Evolutionary conservation across 805 yeast genomes (phyloP).

Genomic region (Groenewaldozyma tartarivorans): DNA sequence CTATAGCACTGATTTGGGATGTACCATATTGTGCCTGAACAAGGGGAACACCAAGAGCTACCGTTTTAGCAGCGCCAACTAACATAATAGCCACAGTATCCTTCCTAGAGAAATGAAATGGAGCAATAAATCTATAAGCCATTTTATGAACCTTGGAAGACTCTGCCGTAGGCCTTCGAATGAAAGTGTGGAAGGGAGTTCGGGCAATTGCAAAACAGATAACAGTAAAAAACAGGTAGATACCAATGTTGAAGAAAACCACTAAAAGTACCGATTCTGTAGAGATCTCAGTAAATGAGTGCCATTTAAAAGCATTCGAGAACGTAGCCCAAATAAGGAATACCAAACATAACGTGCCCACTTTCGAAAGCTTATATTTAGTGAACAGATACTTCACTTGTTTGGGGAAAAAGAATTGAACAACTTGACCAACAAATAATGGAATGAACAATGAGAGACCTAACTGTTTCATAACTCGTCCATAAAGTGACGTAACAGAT

Average conservation of each 20-base stretch:
- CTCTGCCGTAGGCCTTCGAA: constrained; percentile 36
- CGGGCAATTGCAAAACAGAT: constrained; percentile 53
- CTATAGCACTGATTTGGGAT: constrained; percentile 43
- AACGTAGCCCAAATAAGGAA: constrained; percentile 72
- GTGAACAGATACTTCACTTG: constrained; percentile 52
- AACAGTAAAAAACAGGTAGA: constrained; percentile 66
- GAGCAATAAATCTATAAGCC: constrained; percentile 37
- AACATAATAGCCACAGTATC: constrained; percentile 76
- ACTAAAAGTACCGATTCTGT: constrained; percentile 63
- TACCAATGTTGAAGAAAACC: constrained; percentile 74
- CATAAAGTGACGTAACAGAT: constrained; percentile 50
- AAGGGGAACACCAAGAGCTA: constrained; percentile 81
- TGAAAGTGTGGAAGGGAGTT: constrained; percentile 36
- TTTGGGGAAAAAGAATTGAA: constrained; percentile 60
- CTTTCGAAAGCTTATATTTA: constrained; percentile 53
- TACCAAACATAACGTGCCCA: constrained; percentile 72
- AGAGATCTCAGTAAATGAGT: constrained; percentile 65
- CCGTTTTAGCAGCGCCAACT: constrained; percentile 91
- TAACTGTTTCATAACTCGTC: constrained; percentile 75
- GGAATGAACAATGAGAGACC: constrained; percentile 82
- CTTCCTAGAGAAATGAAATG: constrained; percentile 58
- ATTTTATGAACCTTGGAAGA: constrained; percentile 37
- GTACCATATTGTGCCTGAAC: constrained; percentile 72
- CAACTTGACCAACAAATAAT: constrained; percentile 75
- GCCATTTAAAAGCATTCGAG: constrained; percentile 77